Evolutionary conservation across 345 rosid genomes (phyloP).

Genomic region (Rhodamnia argentea): DNA sequence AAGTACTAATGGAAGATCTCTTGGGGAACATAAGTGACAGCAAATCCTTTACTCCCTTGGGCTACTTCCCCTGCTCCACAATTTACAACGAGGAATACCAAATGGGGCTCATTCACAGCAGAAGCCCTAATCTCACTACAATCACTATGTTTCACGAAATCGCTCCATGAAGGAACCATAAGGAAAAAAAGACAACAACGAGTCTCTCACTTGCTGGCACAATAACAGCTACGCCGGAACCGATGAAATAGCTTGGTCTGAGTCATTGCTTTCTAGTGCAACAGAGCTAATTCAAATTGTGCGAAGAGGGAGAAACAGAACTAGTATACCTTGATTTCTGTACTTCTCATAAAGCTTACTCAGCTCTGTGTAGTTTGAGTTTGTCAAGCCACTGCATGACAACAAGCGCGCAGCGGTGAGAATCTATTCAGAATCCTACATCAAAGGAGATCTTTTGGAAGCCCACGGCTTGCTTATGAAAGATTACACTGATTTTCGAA

Average conservation of each 20-base stretch:
- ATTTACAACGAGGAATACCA: not conserved
- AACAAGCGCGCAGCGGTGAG: not conserved
- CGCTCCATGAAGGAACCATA: not conserved
- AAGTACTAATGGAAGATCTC: not conserved
- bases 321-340: conserved; percentile 58
- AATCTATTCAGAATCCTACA: not conserved
- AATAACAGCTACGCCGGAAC: not conserved
- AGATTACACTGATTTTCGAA: not conserved
- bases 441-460: not conserved
- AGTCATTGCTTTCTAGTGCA: not conserved
- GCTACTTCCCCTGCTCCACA: not conserved
- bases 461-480: not conserved
- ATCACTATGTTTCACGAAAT: not conserved
- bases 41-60: not conserved
- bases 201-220: not conserved
- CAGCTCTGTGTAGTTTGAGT: conserved; percentile 85
- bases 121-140: not conserved
- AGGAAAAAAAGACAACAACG: not conserved
- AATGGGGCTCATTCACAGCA: not conserved
- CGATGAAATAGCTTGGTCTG: not conserved
- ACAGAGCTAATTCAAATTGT: not conserved
- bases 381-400: conserved; percentile 70
- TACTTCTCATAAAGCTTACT: conserved; percentile 64
- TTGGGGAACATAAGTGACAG: not conserved
- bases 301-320: not conserved